Conservation (phyloP, 192 early-diverging fungal species). For the Backusella australiensis region DNA sequence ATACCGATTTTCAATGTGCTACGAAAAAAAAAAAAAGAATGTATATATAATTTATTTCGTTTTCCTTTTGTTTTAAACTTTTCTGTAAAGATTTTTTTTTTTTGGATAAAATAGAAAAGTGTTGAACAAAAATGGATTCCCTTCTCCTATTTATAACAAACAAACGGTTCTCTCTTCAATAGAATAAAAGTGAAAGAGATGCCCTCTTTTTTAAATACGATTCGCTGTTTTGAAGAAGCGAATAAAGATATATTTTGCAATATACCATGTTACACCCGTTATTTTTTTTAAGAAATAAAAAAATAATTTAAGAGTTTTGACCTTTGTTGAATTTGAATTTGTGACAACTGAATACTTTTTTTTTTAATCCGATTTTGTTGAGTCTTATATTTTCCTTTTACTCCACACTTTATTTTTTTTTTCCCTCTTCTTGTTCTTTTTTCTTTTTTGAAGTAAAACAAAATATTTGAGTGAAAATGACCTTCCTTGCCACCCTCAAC, state of each 20-base stretch:
- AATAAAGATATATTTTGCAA: background rate
- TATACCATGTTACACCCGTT: background rate
- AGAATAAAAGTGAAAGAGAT: too few species aligned
- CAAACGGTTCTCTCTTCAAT: too few species aligned
- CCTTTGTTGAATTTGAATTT: constrained; percentile 4
- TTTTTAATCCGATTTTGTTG: background rate
- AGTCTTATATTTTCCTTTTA: background rate
- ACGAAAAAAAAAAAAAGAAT: background rate
- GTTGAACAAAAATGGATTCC: too few species aligned
- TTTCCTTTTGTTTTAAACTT: background rate
- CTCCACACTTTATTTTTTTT: background rate
- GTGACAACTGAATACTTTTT: background rate
- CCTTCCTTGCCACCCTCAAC: constrained; percentile 28
- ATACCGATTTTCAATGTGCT: background rate
- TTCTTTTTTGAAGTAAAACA: background rate
- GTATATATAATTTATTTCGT: background rate
- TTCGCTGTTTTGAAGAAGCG: background rate
- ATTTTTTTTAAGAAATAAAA: constrained; percentile 6
- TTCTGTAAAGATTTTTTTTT: background rate
- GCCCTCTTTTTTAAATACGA: background rate
- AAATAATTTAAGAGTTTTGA: constrained; percentile 5
- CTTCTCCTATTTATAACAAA: too few species aligned
- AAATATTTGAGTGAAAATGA: constrained; percentile 8
- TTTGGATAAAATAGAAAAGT: too few species aligned
- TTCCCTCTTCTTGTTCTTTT: background rate